phyloP scores from a whole-genome alignment of 331 rosid species.

The Phaseolus coccineus region DNA sequence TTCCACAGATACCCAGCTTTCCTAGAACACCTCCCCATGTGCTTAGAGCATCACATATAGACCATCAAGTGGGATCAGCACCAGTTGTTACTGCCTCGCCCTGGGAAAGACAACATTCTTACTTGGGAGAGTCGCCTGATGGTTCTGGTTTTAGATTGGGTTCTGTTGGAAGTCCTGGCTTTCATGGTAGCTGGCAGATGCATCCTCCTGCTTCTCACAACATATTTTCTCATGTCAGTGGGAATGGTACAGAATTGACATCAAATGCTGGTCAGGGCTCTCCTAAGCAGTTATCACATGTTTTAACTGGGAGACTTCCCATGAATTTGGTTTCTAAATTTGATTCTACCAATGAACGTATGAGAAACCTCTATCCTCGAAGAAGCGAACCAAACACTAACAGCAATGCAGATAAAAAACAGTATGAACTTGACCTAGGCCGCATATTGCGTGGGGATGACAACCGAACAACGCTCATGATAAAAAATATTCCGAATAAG shows the following conservation, averaged over 20 bases:
- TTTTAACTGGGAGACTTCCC: constrained; percentile 73
- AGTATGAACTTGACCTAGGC: constrained; percentile 78
- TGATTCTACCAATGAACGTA: constrained; percentile 72
- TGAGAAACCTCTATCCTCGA: constrained; percentile 73
- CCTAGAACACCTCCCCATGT: constrained; percentile 69
- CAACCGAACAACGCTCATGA: constrained; percentile 83
- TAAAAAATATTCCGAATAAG: constrained; percentile 93
- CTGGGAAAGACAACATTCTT: constrained; percentile 76
- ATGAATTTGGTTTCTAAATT: constrained; percentile 67
- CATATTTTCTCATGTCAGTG: constrained; percentile 72
- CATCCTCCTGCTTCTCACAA: constrained; percentile 65
- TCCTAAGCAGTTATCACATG: constrained; percentile 67
- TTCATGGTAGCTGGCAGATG: constrained; percentile 73
- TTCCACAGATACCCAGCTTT: constrained; percentile 70
- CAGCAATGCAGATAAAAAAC: constrained; percentile 72
- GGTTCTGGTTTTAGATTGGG: constrained; percentile 70
- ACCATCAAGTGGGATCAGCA: constrained; percentile 85
- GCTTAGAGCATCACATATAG: constrained; percentile 63
- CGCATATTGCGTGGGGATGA: constrained; percentile 78
- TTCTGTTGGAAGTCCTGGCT: constrained; percentile 77
- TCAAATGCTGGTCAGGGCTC: constrained; percentile 66
- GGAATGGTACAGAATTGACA: constrained; percentile 66
- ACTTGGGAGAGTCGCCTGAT: constrained; percentile 75
- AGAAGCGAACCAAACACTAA: constrained; percentile 72
- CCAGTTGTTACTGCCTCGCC: constrained; percentile 77